Base-by-base conservation (phyloP, 2,329 filamentous ascomycete genomes). In the Nannizziopsis arthrosporioides region DNA sequence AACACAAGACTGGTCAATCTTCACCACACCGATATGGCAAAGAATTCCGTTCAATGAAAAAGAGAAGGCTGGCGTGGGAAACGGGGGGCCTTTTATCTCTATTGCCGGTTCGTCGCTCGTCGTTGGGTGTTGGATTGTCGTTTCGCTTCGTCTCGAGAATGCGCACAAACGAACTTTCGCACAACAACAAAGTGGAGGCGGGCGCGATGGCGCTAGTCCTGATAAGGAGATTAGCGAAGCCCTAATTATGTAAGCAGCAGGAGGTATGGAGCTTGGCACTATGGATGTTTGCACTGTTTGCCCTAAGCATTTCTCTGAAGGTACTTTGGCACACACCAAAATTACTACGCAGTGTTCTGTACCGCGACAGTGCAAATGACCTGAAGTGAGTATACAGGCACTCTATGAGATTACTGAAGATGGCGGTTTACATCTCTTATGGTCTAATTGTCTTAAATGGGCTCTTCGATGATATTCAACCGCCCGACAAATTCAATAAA, bases 181-280 rank as follows among this genome's bases (percentile, higher is more conserved):
- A 30, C 37, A 36, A 27, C 22, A 27, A 27, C 22, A 27, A 27
- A 27, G 22, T 27, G 22, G 22, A 27, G 22, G 22, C 22, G 7
- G 47, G 41, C 47, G 47, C 18, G 38, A 22, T 27, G 19, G n/a
- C 12, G 27, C 43, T 48, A 49, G 42, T 14, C 47, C 44, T n/a
- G 27, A 47, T 50, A 37, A 39, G 51, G 51, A 47, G 18, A 47
- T 52, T 52, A 52, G 51, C 51, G 51, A 52, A 48, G 51, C 51
- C 47, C 47, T 52, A 52, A 49, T 49, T 49, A 49, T 9, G 47
- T 49, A 49, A 49, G 39, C 18, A n/a, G 2, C 10, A 19, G 39
- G 22, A 2, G 6, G 19, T 1, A 18, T n/a, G 4, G 14, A n/a
- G 5, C 4, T 36, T 34, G 22, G 14, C 15, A 22, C 5, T 7